Percentiles rank a stretch among this genome's conserved stretches.
phyloP scores from a whole-genome alignment of 805 yeast genomes.

The Wickerhamiella lipophila region DNA sequence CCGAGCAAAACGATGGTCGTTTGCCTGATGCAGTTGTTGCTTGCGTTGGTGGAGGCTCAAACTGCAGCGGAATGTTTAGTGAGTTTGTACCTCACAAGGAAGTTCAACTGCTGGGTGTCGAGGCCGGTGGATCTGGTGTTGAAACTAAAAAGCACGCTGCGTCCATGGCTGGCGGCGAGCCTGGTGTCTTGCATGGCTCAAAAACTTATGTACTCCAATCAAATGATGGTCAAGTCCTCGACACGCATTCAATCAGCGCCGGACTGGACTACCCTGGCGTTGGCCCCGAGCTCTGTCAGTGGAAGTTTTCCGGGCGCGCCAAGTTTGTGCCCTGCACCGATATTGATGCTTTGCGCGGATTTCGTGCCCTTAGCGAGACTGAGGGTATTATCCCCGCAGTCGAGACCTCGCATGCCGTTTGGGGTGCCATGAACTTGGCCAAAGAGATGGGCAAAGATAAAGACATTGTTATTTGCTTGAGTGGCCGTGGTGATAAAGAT shows the following conservation, averaged over 20 bases:
- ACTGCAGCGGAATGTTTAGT: conserved; percentile 88
- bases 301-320: conserved; percentile 93
- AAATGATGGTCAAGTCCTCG: conserved; percentile 89
- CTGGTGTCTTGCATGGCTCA: conserved; percentile 98
- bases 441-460: conserved; percentile 67
- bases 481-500: conserved; percentile 99
- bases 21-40: conserved; percentile 93
- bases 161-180: conserved; percentile 83
- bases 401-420: conserved; percentile 94
- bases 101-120: conserved; percentile 83
- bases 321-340: conserved; percentile 85
- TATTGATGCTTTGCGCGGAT: conserved; percentile 88
- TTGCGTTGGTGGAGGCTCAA: conserved; percentile 99
- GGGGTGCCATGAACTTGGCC: conserved; percentile 81
- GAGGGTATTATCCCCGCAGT: conserved; percentile 99
- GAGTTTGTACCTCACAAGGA: conserved; percentile 75
- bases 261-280: conserved; percentile 99
- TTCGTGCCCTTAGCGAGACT: conserved; percentile 72
- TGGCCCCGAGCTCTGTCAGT: conserved; percentile 92
- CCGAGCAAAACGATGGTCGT: conserved; percentile 48
- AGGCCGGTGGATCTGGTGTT: conserved; percentile 97
- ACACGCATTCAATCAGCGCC: conserved; percentile 96
- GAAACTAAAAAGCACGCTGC: conserved; percentile 87
- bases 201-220: conserved; percentile 87
- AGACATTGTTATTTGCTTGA: conserved; percentile 74